A percentile compares a stretch with the other conserved stretches of the same genome.
These are phyloP conservation scores for Arthroderma uncinatum DNA, from an alignment of 2,329 filamentous ascomycete species.

Conservation along the genomic window DNA sequence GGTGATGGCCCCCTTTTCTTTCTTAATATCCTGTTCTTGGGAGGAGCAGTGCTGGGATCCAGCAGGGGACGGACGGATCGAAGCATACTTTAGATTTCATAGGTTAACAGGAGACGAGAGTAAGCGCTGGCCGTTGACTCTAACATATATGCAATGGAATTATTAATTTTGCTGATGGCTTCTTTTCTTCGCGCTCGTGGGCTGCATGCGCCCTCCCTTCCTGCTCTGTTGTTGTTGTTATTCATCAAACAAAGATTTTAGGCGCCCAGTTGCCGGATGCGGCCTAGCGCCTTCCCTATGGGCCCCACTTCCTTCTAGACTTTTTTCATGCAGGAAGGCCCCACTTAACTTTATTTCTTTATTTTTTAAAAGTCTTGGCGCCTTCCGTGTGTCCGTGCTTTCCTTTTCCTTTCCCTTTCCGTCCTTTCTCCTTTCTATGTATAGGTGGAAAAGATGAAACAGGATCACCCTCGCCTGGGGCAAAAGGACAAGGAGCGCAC, in stretches of 20 bases:
- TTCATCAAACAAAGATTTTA: background rate
- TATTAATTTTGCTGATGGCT: background rate
- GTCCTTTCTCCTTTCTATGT: too few species aligned
- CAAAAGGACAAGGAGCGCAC: background rate
- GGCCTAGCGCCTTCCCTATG: background rate
- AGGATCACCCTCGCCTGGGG: background rate
- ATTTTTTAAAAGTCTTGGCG: conserved; percentile 3
- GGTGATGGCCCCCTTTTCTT: background rate
- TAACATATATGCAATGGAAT: conserved; percentile 5
- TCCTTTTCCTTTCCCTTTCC: background rate
- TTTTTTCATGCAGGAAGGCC: conserved; percentile 1
- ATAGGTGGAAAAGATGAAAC: background rate
- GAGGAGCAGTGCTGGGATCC: background rate
- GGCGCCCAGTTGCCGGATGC: background rate
- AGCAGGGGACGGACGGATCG: background rate
- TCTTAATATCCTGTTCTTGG: background rate
- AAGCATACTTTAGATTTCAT: background rate
- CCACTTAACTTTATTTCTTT: conserved; percentile 6
- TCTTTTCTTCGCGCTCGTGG: background rate
- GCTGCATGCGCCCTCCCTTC: background rate
- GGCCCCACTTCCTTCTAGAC: background rate
- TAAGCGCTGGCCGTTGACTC: conserved; percentile 4
- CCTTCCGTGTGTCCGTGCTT: background rate
- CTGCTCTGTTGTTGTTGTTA: background rate
- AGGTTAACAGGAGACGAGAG: background rate